phyloP scores from a whole-genome alignment of 2,329 filamentous ascomycete species.

The Drechslerella dactyloides region DNA sequence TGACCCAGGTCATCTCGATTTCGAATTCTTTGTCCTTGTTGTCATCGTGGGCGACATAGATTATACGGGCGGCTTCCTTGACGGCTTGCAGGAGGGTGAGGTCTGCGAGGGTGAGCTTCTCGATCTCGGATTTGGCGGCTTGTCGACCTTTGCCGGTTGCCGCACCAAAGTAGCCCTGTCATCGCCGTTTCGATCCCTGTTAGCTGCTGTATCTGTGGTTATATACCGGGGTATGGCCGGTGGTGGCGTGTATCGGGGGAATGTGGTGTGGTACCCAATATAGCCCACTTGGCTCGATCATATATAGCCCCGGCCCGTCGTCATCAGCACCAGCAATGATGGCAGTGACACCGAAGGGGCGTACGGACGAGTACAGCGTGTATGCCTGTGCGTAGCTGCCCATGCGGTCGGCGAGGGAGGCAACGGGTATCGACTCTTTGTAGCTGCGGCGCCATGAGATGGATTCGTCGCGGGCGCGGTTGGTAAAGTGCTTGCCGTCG shows the following conservation, averaged over 20 bases:
- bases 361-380: slow-evolving; percentile 94
- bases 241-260: too few species aligned
- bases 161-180: slow-evolving; percentile 89
- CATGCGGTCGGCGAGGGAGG: slow-evolving; percentile 88
- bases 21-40: slow-evolving; percentile 99
- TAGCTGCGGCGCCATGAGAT: slow-evolving; percentile 88
- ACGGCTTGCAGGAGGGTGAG: slow-evolving; percentile 85
- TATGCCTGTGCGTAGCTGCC: slow-evolving; percentile 96
- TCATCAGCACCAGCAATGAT: slow-evolving; percentile 94
- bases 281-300: slow-evolving; percentile 96
- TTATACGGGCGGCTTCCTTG: slow-evolving; percentile 95
- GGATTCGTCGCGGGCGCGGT: slow-evolving; percentile 91
- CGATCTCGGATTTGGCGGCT: slow-evolving; percentile 94
- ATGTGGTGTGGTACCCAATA: slow-evolving; percentile 72
- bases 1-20: slow-evolving; percentile 99
- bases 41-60: slow-evolving; percentile 96
- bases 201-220: neutral
- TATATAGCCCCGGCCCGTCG: slow-evolving; percentile 93
- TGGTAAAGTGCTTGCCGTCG: slow-evolving; percentile 93
- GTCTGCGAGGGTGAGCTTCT: slow-evolving; percentile 88
- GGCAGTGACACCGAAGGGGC: slow-evolving; percentile 93
- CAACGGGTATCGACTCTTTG: slow-evolving; percentile 89
- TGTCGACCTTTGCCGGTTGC: slow-evolving; percentile 97
- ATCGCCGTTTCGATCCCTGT: slow-evolving; percentile 23
- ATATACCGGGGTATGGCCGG: too few species aligned